Base-by-base conservation (phyloP, 805 yeast species). In the Metschnikowia reukaufii region DNA sequence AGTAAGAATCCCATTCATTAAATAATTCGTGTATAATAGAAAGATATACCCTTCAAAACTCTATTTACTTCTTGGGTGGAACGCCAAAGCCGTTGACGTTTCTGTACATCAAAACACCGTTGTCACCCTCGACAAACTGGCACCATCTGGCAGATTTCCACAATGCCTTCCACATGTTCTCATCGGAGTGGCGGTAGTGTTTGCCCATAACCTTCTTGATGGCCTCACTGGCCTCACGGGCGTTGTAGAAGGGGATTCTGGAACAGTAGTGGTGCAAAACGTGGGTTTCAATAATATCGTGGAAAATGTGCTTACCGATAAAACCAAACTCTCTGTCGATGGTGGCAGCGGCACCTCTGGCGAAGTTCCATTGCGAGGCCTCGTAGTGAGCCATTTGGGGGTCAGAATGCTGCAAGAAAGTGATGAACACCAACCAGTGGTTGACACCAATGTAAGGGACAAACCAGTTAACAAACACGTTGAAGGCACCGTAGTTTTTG, bases 361-460 rank as follows among this genome's bases (percentile, higher is more conserved):
- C 90, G 64, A 86, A 86, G 57, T 78, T 87, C 96, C 96, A 88
- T 66, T 83, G 84, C 33, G 68, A 60, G 48, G 83, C 78, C 50
- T 81, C 83, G 70, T 88, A 88, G 67, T 88, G 96, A 25, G 96
- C 91, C 76, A 88, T 76, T 13, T 78, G 58, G 25, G 88, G 82
- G 65, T 86, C 92, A 15, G 94, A 79, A 71, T 88, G 96, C 67
- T 88, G 96, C 59, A 88, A 77, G 66, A 72, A 88, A 33, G 96
- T 88, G 65, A 88, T 86, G 68, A 86, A 86, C 37, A 88, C 95
- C 55, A 88, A 75, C 96, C 96, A 88, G 72, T 88, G 95, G 79
- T 88, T 88, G 55, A 85, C 89, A 69, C 83, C 83, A 44, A 86
- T 55, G 69, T 83, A 88, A 29, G 96, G 96, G 32, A 88, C 52